A percentile compares a stretch with the other conserved stretches of the same genome.
Evolutionary conservation across 78 protist species (phyloP).

Genomic region (Tieghemostelium lacteum): DNA sequence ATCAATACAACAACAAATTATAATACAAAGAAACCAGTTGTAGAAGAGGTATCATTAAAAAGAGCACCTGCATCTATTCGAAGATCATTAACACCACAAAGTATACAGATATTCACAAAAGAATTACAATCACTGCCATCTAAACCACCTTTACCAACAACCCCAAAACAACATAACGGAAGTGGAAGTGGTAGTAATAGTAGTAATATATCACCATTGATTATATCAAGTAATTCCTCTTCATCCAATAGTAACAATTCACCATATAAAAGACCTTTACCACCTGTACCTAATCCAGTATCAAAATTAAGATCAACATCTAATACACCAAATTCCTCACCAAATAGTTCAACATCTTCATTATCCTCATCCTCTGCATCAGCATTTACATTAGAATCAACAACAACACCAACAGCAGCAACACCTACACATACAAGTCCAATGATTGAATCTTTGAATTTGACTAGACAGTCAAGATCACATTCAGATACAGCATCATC

Average conservation of each 20-base stretch:
- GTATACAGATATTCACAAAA: slow-evolving; percentile 35
- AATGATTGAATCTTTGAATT: background rate
- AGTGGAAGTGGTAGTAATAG: background rate
- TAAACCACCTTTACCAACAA: background rate
- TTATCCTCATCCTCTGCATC: slow-evolving; percentile 6
- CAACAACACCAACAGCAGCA: background rate
- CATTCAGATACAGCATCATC: slow-evolving; percentile 30
- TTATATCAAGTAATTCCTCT: background rate
- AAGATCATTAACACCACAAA: slow-evolving; percentile 58
- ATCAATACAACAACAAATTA: background rate
- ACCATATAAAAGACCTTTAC: slow-evolving; percentile 1
- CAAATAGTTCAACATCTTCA: background rate
- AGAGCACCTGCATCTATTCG: slow-evolving; percentile 69
- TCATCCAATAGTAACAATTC: background rate
- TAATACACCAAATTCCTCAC: too few species aligned
- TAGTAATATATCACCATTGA: background rate
- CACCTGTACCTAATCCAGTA: background rate
- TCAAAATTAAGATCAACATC: background rate
- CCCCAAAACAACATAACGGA: background rate
- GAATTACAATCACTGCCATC: slow-evolving; percentile 20
- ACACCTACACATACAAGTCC: background rate
- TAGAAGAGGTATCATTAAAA: slow-evolving; percentile 29
- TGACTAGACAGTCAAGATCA: slow-evolving; percentile 41
- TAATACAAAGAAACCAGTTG: background rate
- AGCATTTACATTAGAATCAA: background rate